Evolutionary conservation across 2,329 filamentous ascomycete species (phyloP).

Genomic region (Sporothrix sp.): DNA sequence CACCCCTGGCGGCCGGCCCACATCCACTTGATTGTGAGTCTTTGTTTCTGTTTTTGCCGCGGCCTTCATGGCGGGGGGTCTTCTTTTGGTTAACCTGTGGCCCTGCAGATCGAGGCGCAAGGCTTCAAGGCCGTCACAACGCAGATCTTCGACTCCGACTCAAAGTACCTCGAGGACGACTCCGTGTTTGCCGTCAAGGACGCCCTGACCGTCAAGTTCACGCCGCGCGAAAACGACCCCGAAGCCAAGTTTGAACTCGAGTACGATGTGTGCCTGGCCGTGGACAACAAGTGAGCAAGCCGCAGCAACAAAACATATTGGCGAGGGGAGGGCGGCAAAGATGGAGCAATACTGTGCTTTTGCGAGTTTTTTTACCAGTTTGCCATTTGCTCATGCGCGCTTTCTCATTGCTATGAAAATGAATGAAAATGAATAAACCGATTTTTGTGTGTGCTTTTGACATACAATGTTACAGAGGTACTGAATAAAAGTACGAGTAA

Average conservation of each 20-base stretch:
- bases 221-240: slow-evolving; percentile 21
- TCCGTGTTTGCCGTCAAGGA: slow-evolving; percentile 34
- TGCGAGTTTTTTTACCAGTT: no score
- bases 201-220: slow-evolving; percentile 28
- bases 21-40: slow-evolving; percentile 28
- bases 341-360: no score
- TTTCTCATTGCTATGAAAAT: no score
- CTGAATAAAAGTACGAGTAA: no score
- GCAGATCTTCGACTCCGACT: slow-evolving; percentile 55
- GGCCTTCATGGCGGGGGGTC: no score
- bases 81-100: no score
- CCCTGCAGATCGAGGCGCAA: slow-evolving; percentile 38
- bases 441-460: no score
- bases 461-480: no score
- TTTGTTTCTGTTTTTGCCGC: not conserved
- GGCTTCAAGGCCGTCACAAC: slow-evolving; percentile 61
- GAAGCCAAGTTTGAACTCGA: slow-evolving; percentile 26
- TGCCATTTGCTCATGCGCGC: no score
- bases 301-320: no score
- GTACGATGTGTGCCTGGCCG: slow-evolving; percentile 23
- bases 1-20: slow-evolving; percentile 30
- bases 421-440: no score
- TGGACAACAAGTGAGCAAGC: not conserved
- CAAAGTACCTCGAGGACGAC: slow-evolving; percentile 45
- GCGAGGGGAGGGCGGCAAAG: no score